Percentiles rank a stretch among this genome's conserved stretches.
phyloP scores from a whole-genome alignment of 2,329 filamentous ascomycete genomes.

The Aureobasidium sp. region DNA sequence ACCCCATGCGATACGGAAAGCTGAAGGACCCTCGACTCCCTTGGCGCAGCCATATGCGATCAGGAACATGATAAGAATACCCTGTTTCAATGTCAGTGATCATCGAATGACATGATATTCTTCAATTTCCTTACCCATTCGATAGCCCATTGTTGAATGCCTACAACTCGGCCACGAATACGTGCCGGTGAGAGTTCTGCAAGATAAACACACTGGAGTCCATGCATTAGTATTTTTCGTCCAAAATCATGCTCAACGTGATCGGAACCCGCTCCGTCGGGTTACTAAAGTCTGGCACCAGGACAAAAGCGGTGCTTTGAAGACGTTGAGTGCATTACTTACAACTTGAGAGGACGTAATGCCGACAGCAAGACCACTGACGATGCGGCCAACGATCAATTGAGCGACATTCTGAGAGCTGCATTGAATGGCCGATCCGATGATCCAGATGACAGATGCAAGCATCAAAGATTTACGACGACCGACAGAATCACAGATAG shows the following conservation, averaged over 20 bases:
- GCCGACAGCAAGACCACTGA: slow-evolving; percentile 79
- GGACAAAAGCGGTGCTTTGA: neutral
- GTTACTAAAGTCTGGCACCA: neutral
- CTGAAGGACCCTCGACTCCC: slow-evolving; percentile 39
- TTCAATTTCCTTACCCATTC: slow-evolving; percentile 39
- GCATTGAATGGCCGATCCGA: slow-evolving; percentile 31
- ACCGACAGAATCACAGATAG: slow-evolving; percentile 38
- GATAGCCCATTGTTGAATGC: slow-evolving; percentile 61
- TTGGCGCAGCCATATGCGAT: slow-evolving; percentile 56
- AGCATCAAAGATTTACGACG: slow-evolving; percentile 36
- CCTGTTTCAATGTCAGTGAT: slow-evolving; percentile 20
- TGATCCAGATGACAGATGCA: slow-evolving; percentile 37
- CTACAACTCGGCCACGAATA: slow-evolving; percentile 49
- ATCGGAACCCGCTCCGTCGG: neutral
- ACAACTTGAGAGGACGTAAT: slow-evolving; percentile 78
- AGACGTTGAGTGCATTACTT: neutral
- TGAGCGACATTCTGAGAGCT: slow-evolving; percentile 30
- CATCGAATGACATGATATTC: neutral
- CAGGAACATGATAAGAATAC: slow-evolving; percentile 53
- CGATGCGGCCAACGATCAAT: slow-evolving; percentile 60
- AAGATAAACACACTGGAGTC: slow-evolving; percentile 60
- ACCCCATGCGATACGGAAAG: slow-evolving; percentile 55
- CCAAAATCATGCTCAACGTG: neutral
- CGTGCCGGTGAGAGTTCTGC: slow-evolving; percentile 60
- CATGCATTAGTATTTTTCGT: too few species aligned